A percentile compares a stretch with the other conserved stretches of the same genome.
Evolutionary conservation across 108 stramenopile genomes (phyloP).

Genomic region (Pseudonitzschia delicatissima): DNA sequence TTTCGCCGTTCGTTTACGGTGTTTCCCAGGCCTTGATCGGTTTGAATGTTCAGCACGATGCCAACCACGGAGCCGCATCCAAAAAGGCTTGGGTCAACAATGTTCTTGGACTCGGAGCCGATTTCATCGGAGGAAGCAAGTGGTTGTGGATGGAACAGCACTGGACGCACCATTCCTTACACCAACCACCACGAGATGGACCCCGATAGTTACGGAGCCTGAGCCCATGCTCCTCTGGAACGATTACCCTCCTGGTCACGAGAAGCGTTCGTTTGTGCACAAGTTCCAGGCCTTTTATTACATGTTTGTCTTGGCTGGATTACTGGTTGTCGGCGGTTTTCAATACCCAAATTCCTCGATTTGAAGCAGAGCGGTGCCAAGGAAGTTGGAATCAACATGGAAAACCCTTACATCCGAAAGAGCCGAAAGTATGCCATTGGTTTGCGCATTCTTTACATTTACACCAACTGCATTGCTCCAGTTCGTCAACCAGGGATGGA

Average conservation of each 20-base stretch:
- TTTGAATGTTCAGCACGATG: constrained; percentile 94
- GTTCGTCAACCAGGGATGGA: constrained; percentile 55
- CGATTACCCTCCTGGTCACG: constrained; percentile 72
- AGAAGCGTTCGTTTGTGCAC: constrained; percentile 61
- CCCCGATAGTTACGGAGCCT: constrained; percentile 79
- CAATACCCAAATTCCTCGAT: constrained; percentile 72
- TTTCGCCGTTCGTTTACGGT: constrained; percentile 74
- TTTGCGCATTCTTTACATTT: constrained; percentile 61
- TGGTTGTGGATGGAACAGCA: constrained; percentile 91
- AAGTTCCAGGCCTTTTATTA: constrained; percentile 78
- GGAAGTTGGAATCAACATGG: constrained; percentile 65
- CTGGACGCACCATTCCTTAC: constrained; percentile 82
- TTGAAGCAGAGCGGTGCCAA: constrained; percentile 66
- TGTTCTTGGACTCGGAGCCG: constrained; percentile 82
- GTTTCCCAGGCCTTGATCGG: constrained; percentile 83
- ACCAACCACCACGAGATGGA: constrained; percentile 84
- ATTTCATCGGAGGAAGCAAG: constrained; percentile 87
- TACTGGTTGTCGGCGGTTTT: constrained; percentile 86
- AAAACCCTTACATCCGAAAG: constrained; percentile 58
- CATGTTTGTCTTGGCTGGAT: constrained; percentile 51
- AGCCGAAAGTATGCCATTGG: constrained; percentile 59
- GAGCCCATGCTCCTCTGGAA: constrained; percentile 86
- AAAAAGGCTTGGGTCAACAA: constrained; percentile 80
- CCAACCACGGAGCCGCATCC: constrained; percentile 92
- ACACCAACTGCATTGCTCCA: constrained; percentile 69